Evolutionary conservation across 257 asterid species (phyloP).

Genomic region (Nicotiana undulata): DNA sequence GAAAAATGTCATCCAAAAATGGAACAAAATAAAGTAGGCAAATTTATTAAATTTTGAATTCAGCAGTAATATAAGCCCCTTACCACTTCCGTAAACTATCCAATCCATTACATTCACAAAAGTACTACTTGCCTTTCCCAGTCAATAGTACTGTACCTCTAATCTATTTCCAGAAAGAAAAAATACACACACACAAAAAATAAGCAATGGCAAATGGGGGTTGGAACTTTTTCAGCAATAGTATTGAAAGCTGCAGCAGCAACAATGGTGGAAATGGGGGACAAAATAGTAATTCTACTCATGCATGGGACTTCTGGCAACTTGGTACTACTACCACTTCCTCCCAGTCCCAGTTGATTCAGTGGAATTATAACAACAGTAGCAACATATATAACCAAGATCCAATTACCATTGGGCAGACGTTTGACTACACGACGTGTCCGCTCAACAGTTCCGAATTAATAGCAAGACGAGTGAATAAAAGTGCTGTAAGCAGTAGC

Average conservation of each 20-base stretch:
- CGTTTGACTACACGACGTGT: neutral
- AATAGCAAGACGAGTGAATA: neutral
- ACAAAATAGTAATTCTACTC: slow-evolving; percentile 15
- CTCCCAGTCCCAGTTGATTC: neutral
- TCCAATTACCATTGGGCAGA: neutral
- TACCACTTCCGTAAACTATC: neutral
- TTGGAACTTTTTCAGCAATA: slow-evolving; percentile 30
- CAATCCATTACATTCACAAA: neutral
- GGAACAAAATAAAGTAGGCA: too few species aligned
- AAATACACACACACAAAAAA: neutral
- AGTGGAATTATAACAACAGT: neutral
- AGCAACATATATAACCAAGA: neutral
- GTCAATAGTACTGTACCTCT: neutral
- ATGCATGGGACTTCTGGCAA: slow-evolving; percentile 36
- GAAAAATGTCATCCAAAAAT: too few species aligned
- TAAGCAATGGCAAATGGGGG: slow-evolving; percentile 20
- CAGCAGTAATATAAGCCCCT: neutral
- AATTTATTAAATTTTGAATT: too few species aligned
- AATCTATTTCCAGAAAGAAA: neutral
- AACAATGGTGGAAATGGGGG: slow-evolving; percentile 2
- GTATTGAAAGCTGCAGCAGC: neutral
- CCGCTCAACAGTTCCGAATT: neutral
- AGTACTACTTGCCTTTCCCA: neutral
- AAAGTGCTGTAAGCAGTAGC: neutral
- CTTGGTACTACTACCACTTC: neutral